A percentile compares a stretch with the other conserved stretches of the same genome.
Evolutionary conservation across 352 stramenopile genomes (phyloP).

Genomic region (Globisporangium takayamanum): DNA sequence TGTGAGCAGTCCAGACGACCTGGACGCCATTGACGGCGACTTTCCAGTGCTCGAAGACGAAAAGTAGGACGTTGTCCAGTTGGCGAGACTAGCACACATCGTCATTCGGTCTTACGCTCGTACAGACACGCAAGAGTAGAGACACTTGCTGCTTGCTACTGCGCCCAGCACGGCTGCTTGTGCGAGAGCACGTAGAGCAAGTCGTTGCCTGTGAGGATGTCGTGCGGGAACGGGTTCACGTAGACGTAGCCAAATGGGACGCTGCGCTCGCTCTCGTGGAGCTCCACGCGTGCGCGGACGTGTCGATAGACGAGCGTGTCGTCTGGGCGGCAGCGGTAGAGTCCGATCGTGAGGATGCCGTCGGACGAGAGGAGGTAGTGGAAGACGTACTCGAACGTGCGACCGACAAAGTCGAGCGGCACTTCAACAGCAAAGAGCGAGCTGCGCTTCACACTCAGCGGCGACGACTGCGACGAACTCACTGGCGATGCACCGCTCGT

Average conservation of each 20-base stretch:
- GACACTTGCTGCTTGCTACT: neutral
- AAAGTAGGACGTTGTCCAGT: neutral
- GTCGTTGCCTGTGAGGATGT: constrained; percentile 75
- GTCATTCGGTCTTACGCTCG: neutral
- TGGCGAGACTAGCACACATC: no score
- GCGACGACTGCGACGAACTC: constrained; percentile 26
- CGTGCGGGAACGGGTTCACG: constrained; percentile 70
- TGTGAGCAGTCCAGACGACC: neutral
- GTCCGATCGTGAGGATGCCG: constrained; percentile 64
- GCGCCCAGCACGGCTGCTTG: constrained; percentile 69
- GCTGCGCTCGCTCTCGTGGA: constrained; percentile 54
- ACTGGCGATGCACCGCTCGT: constrained; percentile 19
- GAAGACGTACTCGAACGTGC: constrained; percentile 78
- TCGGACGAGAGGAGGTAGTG: constrained; percentile 78
- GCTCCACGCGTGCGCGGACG: constrained; percentile 35
- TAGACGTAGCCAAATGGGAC: constrained; percentile 82
- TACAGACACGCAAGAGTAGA: neutral
- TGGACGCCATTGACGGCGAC: neutral
- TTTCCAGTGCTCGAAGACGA: constrained; percentile 7
- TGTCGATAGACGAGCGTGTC: constrained; percentile 17
- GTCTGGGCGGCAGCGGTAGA: constrained; percentile 73
- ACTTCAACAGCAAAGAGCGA: constrained; percentile 79
- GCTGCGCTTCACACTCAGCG: constrained; percentile 41
- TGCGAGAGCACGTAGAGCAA: constrained; percentile 79
- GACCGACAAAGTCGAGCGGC: constrained; percentile 75